phyloP scores from a whole-genome alignment of 2,329 filamentous ascomycete genomes.

The Trichoderma sp. region DNA sequence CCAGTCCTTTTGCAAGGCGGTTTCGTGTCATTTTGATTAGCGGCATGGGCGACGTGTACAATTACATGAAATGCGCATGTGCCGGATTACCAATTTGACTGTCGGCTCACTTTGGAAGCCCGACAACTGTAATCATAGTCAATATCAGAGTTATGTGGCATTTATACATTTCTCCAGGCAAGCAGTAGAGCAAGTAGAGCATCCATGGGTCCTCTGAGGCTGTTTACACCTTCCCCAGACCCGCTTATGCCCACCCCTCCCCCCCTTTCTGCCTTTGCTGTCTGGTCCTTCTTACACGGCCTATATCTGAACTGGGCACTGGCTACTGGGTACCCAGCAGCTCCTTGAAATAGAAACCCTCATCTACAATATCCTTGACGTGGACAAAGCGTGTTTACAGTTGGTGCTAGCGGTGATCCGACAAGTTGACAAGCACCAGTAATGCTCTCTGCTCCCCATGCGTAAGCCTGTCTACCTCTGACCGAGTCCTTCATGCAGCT shows the following conservation, averaged over 20 bases:
- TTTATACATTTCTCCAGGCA: not conserved
- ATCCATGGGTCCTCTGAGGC: not conserved
- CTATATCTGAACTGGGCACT: not conserved
- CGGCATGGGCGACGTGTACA: constrained; percentile 18
- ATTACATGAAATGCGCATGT: not conserved
- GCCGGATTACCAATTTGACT: not conserved
- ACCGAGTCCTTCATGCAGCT: constrained; percentile 17
- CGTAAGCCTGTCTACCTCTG: not conserved
- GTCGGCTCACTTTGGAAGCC: not conserved
- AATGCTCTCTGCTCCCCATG: not conserved
- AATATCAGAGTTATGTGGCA: not conserved
- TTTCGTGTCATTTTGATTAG: constrained; percentile 22
- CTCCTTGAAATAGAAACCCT: not conserved
- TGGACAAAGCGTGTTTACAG: not conserved
- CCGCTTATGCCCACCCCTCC: constrained; percentile 4
- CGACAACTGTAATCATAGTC: not conserved
- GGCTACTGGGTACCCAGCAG: not conserved
- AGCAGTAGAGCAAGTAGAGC: not conserved
- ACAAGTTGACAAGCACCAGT: not conserved
- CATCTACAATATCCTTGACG: not conserved
- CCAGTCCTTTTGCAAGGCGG: constrained; percentile 1
- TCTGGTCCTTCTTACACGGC: constrained; percentile 4
- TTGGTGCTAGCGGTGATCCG: not conserved
- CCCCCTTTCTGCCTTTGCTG: not conserved
- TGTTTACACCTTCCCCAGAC: constrained; percentile 2